phyloP scores from a whole-genome alignment of 2,329 filamentous ascomycete species.

The Daldinia sp. region DNA sequence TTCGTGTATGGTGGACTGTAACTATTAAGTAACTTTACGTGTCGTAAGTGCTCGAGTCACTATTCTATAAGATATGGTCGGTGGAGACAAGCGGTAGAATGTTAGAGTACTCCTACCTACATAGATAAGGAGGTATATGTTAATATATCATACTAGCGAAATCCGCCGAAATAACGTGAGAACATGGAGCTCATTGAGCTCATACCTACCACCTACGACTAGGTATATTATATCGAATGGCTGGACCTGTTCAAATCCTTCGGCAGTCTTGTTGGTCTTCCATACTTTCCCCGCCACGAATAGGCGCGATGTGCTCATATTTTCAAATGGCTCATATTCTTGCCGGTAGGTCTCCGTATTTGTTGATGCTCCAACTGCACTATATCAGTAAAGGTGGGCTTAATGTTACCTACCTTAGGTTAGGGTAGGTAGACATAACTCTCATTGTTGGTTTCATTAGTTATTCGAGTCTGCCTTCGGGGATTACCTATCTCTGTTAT shows the following conservation, averaged over 20 bases:
- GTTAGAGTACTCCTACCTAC: neutral
- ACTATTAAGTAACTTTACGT: neutral
- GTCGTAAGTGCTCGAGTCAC: neutral
- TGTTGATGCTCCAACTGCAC: neutral
- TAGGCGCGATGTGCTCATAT: neutral
- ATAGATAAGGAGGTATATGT: neutral
- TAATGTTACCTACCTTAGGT: neutral
- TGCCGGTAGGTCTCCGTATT: neutral
- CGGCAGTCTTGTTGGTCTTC: neutral
- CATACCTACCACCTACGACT: neutral
- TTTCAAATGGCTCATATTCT: neutral
- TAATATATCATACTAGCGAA: conserved; percentile 3
- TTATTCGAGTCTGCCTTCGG: neutral
- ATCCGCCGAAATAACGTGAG: neutral
- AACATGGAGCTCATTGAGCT: conserved; percentile 2
- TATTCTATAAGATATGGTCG: neutral
- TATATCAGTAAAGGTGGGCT: neutral
- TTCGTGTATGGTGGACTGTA: neutral
- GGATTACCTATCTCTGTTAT: neutral
- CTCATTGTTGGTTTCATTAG: neutral
- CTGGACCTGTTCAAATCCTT: conserved; percentile 2
- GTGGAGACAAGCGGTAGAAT: conserved; percentile 5
- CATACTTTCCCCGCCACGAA: neutral
- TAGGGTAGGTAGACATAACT: neutral
- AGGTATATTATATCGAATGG: conserved; percentile 12